phyloP scores from a whole-genome alignment of 352 stramenopile species.

The Phytopythium litorale region DNA sequence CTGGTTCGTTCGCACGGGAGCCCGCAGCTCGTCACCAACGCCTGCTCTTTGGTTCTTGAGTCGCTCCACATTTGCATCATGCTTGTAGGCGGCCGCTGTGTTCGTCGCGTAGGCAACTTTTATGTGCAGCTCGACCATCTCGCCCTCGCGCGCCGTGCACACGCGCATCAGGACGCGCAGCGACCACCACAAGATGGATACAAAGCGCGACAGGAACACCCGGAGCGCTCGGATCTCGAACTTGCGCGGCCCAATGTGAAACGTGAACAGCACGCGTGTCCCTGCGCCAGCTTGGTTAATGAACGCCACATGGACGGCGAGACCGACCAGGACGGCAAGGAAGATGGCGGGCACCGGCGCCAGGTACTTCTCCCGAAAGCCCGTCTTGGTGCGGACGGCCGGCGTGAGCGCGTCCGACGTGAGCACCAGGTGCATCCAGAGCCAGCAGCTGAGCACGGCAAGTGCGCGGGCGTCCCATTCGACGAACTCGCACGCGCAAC shows the following conservation, averaged over 20 bases:
- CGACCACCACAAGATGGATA: constrained; percentile 8
- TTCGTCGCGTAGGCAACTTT: constrained; percentile 2
- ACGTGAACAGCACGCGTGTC: not conserved
- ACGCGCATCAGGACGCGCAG: constrained; percentile 3
- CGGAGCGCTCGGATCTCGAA: constrained; percentile 2
- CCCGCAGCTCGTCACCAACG: not conserved
- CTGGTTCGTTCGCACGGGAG: not conserved
- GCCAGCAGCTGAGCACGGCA: constrained; percentile 11
- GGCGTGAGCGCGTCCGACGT: constrained; percentile 6
- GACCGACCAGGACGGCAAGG: not conserved
- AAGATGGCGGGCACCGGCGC: constrained; percentile 7
- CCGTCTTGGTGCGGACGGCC: constrained; percentile 6
- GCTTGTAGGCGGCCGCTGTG: not conserved
- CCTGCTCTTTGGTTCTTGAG: not conserved
- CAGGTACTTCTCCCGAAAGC: not conserved
- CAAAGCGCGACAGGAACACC: not conserved
- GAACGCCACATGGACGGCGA: not conserved
- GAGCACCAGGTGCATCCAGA: constrained; percentile 8
- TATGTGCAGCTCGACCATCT: constrained; percentile 6
- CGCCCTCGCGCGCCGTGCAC: not conserved
- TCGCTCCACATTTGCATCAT: not conserved
- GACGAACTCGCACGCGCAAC: constrained; percentile 28
- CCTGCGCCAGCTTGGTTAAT: not conserved
- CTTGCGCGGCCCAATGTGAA: not conserved
- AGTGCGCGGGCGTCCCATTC: constrained; percentile 18